Evolutionary conservation across 805 yeast genomes (phyloP).

Genomic region (Metschnikowia arizonensis): DNA sequence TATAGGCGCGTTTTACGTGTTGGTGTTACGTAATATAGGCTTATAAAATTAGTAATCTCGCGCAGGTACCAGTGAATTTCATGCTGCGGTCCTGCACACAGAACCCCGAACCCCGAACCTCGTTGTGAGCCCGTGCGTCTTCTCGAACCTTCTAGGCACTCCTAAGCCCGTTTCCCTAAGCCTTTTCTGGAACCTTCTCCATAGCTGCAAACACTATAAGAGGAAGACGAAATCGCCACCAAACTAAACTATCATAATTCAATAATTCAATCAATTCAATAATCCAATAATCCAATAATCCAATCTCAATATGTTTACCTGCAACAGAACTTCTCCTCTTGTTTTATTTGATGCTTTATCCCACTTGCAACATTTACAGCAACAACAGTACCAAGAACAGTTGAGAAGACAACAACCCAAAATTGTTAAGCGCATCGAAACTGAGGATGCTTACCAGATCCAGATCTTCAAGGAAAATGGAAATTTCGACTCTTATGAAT

Average conservation of each 20-base stretch:
- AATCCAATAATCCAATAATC: too few species aligned
- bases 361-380: slow-evolving; percentile 16
- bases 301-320: slow-evolving; percentile 16
- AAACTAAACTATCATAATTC: neutral
- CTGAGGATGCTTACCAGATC: slow-evolving; percentile 32
- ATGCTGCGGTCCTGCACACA: neutral
- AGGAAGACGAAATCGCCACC: neutral
- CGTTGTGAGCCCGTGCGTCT: neutral
- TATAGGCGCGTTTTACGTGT: too few species aligned
- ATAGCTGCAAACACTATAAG: slow-evolving; percentile 1
- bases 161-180: slow-evolving; percentile 1
- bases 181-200: slow-evolving; percentile 12
- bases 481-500: slow-evolving; percentile 32
- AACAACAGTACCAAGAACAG: slow-evolving; percentile 10
- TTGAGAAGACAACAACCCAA: slow-evolving; percentile 19
- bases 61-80: too few species aligned
- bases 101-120: neutral
- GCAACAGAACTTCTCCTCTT: slow-evolving; percentile 14
- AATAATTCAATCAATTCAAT: too few species aligned
- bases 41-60: too few species aligned
- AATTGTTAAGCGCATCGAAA: slow-evolving; percentile 34
- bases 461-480: slow-evolving; percentile 35
- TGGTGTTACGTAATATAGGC: too few species aligned
- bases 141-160: slow-evolving; percentile 6
- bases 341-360: slow-evolving; percentile 13